A percentile compares a stretch with the other conserved stretches of the same genome.
phyloP scores from a whole-genome alignment of 2,329 filamentous ascomycete species.

The Paraphaeosphaeria sporulosa region DNA sequence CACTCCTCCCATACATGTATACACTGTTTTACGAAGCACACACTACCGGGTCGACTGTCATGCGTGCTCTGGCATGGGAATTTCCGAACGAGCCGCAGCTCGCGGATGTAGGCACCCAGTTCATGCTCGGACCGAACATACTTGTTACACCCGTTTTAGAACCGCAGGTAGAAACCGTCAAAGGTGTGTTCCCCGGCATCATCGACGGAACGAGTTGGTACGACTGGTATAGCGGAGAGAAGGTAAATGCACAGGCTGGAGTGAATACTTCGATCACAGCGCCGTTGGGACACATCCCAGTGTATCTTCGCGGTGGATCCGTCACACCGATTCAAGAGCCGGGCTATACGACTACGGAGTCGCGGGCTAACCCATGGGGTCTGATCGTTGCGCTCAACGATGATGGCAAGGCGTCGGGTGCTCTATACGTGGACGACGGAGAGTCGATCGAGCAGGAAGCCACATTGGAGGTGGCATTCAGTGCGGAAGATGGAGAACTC shows the following conservation, averaged over 20 bases:
- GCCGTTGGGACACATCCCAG: conserved; percentile 73
- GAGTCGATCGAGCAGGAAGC: conserved; percentile 67
- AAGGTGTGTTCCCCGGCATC: conserved; percentile 74
- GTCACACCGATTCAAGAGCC: conserved; percentile 74
- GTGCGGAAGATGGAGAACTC: conserved; percentile 54
- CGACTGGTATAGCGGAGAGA: conserved; percentile 77
- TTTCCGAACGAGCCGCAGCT: conserved; percentile 75
- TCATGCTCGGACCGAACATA: conserved; percentile 72
- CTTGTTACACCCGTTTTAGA: conserved; percentile 73
- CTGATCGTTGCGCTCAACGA: conserved; percentile 68
- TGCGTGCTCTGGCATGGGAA: conserved; percentile 78
- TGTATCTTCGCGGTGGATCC: conserved; percentile 73
- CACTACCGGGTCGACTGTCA: conserved; percentile 71
- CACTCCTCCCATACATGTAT: conserved; percentile 77
- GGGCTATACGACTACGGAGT: conserved; percentile 70
- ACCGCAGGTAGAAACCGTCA: conserved; percentile 67
- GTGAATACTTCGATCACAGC: conserved; percentile 68
- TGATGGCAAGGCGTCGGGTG: conserved; percentile 64
- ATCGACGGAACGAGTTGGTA: conserved; percentile 72
- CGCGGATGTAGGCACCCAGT: conserved; percentile 72
- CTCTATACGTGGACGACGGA: conserved; percentile 78
- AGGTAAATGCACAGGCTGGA: conserved; percentile 59
- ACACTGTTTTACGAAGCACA: conserved; percentile 74
- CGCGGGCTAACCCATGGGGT: conserved; percentile 70
- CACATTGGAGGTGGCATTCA: conserved; percentile 64